phyloP scores from a whole-genome alignment of 1,139 yeast species.

The Saccharomyces uvarum region DNA sequence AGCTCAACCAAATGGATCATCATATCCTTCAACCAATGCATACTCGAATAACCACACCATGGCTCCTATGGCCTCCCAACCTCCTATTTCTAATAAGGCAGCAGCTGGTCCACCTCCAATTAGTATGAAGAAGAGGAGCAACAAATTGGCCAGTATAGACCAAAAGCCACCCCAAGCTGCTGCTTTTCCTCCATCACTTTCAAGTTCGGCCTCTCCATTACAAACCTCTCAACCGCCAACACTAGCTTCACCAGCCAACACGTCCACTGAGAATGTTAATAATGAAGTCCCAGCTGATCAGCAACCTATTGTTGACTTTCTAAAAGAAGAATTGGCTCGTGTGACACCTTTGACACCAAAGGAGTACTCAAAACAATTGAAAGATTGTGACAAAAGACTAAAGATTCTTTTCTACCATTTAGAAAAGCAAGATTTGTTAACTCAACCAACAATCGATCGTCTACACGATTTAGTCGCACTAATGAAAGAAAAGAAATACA shows the following conservation, averaged over 20 bases:
- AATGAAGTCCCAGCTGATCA: conserved; percentile 46
- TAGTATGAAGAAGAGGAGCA: conserved; percentile 17
- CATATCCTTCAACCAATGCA: conserved; percentile 7
- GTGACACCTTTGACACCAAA: conserved; percentile 74
- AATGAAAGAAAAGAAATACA: conserved; percentile 49
- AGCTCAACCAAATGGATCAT: conserved; percentile 9
- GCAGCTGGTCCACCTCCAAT: conserved; percentile 22
- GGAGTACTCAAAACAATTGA: conserved; percentile 62
- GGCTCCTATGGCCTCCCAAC: conserved; percentile 18
- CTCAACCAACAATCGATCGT: conserved; percentile 48
- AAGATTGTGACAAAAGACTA: conserved; percentile 77
- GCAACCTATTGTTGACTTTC: conserved; percentile 49
- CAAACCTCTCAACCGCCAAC: conserved; percentile 8
- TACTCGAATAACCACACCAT: background rate
- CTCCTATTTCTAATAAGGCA: conserved; percentile 22
- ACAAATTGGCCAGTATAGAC: conserved; percentile 16
- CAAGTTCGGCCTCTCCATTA: conserved; percentile 2
- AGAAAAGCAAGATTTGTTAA: conserved; percentile 62
- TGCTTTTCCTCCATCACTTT: conserved; percentile 5
- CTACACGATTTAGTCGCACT: conserved; percentile 47
- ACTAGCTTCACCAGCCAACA: conserved; percentile 6
- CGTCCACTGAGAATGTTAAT: conserved; percentile 2
- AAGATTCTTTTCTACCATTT: conserved; percentile 71
- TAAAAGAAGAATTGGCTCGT: conserved; percentile 48
- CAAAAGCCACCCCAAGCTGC: conserved; percentile 2